These are phyloP conservation scores for Microstroma glucosiphilum DNA, from an alignment of 1,284 basidiomycete species.

Conservation along the genomic window DNA sequence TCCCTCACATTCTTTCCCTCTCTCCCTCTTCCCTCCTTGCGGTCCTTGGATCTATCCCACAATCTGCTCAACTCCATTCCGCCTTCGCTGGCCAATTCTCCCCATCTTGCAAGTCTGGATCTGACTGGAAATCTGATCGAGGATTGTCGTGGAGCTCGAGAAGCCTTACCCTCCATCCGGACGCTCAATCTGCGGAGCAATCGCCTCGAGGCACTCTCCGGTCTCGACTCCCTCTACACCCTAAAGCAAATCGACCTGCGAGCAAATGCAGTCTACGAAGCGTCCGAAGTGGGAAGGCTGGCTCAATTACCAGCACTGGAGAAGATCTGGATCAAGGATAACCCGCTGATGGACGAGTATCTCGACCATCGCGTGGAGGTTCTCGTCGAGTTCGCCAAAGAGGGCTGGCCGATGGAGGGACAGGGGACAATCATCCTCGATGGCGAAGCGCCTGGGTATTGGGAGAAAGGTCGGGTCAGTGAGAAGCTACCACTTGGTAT, in stretches of 20 bases:
- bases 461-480: conserved; percentile 62
- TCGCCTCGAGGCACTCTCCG: conserved; percentile 84
- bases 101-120: conserved; percentile 77
- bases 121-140: conserved; percentile 93
- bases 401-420: conserved; percentile 57
- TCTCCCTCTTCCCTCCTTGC: conserved; percentile 51
- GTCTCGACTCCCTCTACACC: conserved; percentile 76
- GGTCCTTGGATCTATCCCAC: conserved; percentile 51
- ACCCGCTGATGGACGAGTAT: conserved; percentile 32
- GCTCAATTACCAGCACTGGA: conserved; percentile 66
- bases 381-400: conserved; percentile 74
- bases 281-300: conserved; percentile 76
- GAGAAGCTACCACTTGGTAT: conserved; percentile 20
- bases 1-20: conserved; percentile 73
- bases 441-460: conserved; percentile 66
- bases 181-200: conserved; percentile 56
- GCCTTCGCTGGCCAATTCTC: conserved; percentile 65
- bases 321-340: conserved; percentile 38
- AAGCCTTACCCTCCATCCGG: conserved; percentile 24
- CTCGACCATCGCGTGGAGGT: conserved; percentile 65
- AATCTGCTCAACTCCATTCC: conserved; percentile 57
- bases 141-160: conserved; percentile 69
- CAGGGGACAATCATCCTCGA: conserved; percentile 56
- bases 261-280: conserved; percentile 71
- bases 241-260: conserved; percentile 83